Conservation (phyloP, 129 eudicot genomes). For the Flaveria bidentis region DNA sequence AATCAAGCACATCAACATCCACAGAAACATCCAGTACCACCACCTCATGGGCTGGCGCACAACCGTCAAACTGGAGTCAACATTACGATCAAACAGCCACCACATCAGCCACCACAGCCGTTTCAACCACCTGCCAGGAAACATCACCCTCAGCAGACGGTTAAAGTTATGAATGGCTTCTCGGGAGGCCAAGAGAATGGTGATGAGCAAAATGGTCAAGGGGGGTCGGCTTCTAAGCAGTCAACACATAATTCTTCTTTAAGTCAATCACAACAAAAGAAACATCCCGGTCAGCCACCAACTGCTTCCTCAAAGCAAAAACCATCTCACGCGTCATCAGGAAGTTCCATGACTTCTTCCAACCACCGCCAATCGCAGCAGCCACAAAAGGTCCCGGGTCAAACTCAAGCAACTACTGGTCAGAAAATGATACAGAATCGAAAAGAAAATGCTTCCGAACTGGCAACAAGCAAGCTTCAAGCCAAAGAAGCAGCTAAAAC, state of each 20-base stretch:
- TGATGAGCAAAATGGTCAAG: slow-evolving; percentile 42
- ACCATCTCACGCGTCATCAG: slow-evolving; percentile 34
- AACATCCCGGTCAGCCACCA: slow-evolving; percentile 45
- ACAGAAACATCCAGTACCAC: slow-evolving; percentile 53
- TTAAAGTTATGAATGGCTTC: slow-evolving; percentile 58
- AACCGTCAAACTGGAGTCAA: slow-evolving; percentile 56
- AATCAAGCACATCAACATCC: slow-evolving; percentile 50
- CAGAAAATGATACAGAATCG: slow-evolving; percentile 43
- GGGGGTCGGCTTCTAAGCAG: slow-evolving; percentile 37
- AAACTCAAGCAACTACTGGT: slow-evolving; percentile 40
- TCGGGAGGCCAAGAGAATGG: slow-evolving; percentile 57
- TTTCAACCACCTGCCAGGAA: slow-evolving; percentile 63
- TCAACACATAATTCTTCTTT: slow-evolving; percentile 38
- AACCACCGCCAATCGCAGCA: slow-evolving; percentile 50
- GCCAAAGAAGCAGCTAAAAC: slow-evolving; percentile 44
- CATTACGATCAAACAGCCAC: slow-evolving; percentile 52
- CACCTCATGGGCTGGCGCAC: slow-evolving; percentile 50
- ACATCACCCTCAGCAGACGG: slow-evolving; percentile 64
- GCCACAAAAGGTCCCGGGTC: slow-evolving; percentile 44
- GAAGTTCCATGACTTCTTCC: slow-evolving; percentile 31
- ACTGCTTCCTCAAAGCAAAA: slow-evolving; percentile 34
- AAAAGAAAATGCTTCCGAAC: slow-evolving; percentile 47
- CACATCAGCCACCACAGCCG: slow-evolving; percentile 38
- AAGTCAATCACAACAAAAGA: slow-evolving; percentile 43
- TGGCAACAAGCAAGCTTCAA: slow-evolving; percentile 36